phyloP scores from a whole-genome alignment of 257 asterid genomes.

The Nyctanthes arbortristis region DNA sequence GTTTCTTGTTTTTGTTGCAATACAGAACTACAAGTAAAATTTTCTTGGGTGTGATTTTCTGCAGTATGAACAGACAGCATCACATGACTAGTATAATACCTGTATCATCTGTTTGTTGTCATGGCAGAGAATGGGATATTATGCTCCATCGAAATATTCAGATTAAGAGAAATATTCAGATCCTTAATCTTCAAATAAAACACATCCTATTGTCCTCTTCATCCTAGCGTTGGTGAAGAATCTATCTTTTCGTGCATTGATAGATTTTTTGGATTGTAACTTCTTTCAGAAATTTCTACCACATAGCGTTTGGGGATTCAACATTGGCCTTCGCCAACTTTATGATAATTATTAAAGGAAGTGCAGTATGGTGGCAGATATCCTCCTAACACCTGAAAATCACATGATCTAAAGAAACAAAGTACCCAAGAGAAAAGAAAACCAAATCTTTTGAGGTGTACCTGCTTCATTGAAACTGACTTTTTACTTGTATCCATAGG shows the following conservation, averaged over 20 bases:
- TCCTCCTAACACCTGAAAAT: neutral
- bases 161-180: neutral
- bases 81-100: neutral
- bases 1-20: conserved; percentile 1
- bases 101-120: neutral
- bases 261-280: neutral
- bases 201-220: neutral
- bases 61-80: neutral
- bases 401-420: neutral
- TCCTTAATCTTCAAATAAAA: neutral
- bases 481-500: conserved; percentile 49
- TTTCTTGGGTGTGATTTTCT: neutral
- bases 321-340: neutral
- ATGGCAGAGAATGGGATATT: neutral
- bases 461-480: conserved; percentile 21
- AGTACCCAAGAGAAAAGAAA: conserved; percentile 1
- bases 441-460: neutral
- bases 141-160: neutral
- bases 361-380: neutral
- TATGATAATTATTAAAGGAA: neutral
- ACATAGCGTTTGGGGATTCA: neutral
- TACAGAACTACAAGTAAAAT: neutral
- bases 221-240: neutral
- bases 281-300: neutral
- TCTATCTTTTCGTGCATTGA: neutral